A percentile compares a stretch with the other conserved stretches of the same genome.
These are phyloP conservation scores for Podaxis sp. DNA, from an alignment of 768 basidiomycete species.

Conservation along the genomic window DNA sequence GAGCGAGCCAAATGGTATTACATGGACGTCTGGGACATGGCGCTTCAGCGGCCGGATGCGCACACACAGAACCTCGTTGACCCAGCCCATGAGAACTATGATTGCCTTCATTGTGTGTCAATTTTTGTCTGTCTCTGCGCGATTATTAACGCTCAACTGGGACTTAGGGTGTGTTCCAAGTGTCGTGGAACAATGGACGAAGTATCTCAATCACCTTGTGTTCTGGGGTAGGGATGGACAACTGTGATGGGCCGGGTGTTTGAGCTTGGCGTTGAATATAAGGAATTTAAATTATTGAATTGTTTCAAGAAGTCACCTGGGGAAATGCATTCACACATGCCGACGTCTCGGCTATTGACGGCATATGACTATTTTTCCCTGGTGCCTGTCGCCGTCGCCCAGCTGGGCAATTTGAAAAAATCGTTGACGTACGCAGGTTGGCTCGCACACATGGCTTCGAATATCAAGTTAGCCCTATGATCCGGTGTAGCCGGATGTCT, in stretches of 20 bases:
- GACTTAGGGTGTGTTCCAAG: constrained; percentile 7
- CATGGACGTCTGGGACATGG: constrained; percentile 17
- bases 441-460: too few species aligned
- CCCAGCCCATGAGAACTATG: constrained; percentile 1
- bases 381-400: too few species aligned
- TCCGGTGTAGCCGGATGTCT: too few species aligned
- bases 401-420: too few species aligned
- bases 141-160: background rate
- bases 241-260: background rate
- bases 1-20: constrained; percentile 12
- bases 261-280: background rate
- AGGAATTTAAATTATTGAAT: too few species aligned
- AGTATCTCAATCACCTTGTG: constrained; percentile 4
- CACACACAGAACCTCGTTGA: constrained; percentile 12
- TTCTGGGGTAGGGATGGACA: background rate
- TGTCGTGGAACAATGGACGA: constrained; percentile 8
- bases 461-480: too few species aligned
- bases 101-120: constrained; percentile 18
- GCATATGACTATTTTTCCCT: too few species aligned
- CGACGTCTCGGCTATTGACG: too few species aligned
- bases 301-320: too few species aligned
- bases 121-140: background rate
- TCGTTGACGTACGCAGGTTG: too few species aligned
- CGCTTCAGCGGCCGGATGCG: constrained; percentile 18
- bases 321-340: too few species aligned